Evolutionary conservation across 495 filamentous ascomycete species (phyloP).

Genomic region (Aspergillus haitiensis): DNA sequence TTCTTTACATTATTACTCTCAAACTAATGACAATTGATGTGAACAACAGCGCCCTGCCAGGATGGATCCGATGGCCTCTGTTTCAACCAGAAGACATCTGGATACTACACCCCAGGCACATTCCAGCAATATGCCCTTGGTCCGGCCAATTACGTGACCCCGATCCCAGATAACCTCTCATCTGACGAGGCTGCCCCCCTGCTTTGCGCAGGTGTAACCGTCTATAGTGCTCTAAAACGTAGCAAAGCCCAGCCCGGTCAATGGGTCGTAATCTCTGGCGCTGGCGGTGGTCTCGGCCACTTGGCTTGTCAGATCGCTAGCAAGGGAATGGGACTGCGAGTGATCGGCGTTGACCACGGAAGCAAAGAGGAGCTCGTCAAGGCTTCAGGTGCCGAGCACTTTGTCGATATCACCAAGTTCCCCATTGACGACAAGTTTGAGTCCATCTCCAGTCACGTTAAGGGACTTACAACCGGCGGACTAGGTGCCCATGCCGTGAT

Average conservation of each 20-base stretch:
- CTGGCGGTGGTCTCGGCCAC: conserved; percentile 67
- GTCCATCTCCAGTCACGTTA: conserved; percentile 55
- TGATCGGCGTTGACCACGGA: conserved; percentile 68
- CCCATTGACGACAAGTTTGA: conserved; percentile 46
- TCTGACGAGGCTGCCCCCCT: conserved; percentile 64
- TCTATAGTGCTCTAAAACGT: conserved; percentile 59
- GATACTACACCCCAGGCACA: conserved; percentile 62
- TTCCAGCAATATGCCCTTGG: conserved; percentile 72
- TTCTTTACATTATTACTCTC: no score
- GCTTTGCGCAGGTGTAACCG: conserved; percentile 62
- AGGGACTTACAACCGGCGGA: conserved; percentile 59
- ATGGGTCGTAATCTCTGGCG: conserved; percentile 66
- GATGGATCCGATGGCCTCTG: conserved; percentile 60
- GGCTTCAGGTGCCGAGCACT: conserved; percentile 64
- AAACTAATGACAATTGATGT: not conserved
- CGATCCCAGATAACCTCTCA: conserved; percentile 61
- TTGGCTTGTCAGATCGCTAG: conserved; percentile 64
- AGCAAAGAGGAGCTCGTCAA: conserved; percentile 61
- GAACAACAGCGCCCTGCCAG: conserved; percentile 48
- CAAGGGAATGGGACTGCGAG: conserved; percentile 62
- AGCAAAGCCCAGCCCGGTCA: conserved; percentile 58
- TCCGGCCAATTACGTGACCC: conserved; percentile 66
- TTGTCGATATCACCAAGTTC: conserved; percentile 64
- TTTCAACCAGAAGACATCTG: conserved; percentile 56
- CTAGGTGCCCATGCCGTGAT: conserved; percentile 64